Evolutionary conservation across 2,329 filamentous ascomycete genomes (phyloP).

Genomic region (Dactylellina leptospora): DNA sequence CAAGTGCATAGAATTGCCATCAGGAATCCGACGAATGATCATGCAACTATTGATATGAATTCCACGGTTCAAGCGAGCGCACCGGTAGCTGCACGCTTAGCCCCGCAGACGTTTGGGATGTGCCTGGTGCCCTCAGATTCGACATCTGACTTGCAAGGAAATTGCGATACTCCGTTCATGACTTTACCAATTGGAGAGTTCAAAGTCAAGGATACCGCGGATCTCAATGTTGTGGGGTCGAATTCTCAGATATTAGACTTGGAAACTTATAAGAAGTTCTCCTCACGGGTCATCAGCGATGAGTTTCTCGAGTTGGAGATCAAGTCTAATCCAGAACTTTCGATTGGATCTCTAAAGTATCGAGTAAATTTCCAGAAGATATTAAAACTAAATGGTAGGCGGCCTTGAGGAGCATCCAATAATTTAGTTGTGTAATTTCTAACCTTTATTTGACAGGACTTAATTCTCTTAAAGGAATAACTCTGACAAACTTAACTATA

Average conservation of each 20-base stretch:
- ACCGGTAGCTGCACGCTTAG: conserved; percentile 61
- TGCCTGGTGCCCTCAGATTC: conserved; percentile 64
- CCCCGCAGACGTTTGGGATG: conserved; percentile 62
- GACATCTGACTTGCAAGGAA: conserved; percentile 5
- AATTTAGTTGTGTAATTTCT: neutral
- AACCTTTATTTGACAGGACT: conserved; percentile 54
- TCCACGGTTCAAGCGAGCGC: conserved; percentile 66
- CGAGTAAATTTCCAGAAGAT: conserved; percentile 69
- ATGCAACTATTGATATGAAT: conserved; percentile 67
- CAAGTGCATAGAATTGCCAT: conserved; percentile 66
- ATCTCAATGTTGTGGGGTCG: conserved; percentile 66
- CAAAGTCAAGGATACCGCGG: conserved; percentile 63
- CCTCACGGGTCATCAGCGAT: conserved; percentile 66
- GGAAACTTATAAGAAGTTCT: conserved; percentile 67
- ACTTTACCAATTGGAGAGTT: conserved; percentile 66
- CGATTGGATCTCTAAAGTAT: conserved; percentile 62
- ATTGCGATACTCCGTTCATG: conserved; percentile 60
- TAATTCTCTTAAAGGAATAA: conserved; percentile 68
- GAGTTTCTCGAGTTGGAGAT: conserved; percentile 66
- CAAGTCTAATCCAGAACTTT: conserved; percentile 65
- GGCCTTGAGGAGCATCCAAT: neutral
- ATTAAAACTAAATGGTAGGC: conserved; percentile 63
- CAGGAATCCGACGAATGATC: conserved; percentile 62
- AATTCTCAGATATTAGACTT: conserved; percentile 63
- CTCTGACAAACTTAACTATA: conserved; percentile 65